phyloP scores from a whole-genome alignment of 148 eudicot genomes.

The Fagopyrum esculentum region DNA sequence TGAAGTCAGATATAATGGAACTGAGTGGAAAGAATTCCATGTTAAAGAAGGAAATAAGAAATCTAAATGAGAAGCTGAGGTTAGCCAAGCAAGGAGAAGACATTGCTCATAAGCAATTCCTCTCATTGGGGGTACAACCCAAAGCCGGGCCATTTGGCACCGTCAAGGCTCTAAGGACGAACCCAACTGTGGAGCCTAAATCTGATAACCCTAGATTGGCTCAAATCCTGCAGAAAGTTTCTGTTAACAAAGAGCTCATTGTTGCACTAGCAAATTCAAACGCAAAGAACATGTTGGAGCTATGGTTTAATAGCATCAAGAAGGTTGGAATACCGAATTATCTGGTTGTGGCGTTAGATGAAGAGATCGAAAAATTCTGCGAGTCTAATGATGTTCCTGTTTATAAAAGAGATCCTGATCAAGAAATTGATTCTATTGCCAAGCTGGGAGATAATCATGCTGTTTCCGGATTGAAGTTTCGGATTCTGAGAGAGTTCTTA shows the following conservation, averaged over 20 bases:
- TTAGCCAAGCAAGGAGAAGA: slow-evolving; percentile 53
- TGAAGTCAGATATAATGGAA: too few species aligned
- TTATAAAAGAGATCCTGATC: too few species aligned
- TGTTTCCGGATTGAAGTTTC: too few species aligned
- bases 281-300: slow-evolving; percentile 58
- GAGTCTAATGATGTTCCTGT: slow-evolving; percentile 24
- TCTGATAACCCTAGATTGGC: slow-evolving; percentile 44
- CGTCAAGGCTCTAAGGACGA: slow-evolving; percentile 74
- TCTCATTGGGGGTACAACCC: slow-evolving; percentile 24
- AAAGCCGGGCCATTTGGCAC: slow-evolving; percentile 86
- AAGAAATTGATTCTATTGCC: too few species aligned
- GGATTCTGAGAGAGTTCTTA: too few species aligned
- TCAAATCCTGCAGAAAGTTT: slow-evolving; percentile 16
- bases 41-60: too few species aligned
- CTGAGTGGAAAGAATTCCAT: too few species aligned
- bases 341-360: slow-evolving; percentile 45
- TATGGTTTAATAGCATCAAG: slow-evolving; percentile 54
- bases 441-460: too few species aligned
- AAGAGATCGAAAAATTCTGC: slow-evolving; percentile 49
- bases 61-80: slow-evolving; percentile 21
- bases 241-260: too few species aligned
- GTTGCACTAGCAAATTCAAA: slow-evolving; percentile 67
- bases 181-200: slow-evolving; percentile 72
- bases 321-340: slow-evolving; percentile 58
- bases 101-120: too few species aligned